A percentile compares a stretch with the other conserved stretches of the same genome.
These are phyloP conservation scores for Rhodotorula sp. DNA, from an alignment of 1,284 basidiomycete genomes.

Conservation along the genomic window DNA sequence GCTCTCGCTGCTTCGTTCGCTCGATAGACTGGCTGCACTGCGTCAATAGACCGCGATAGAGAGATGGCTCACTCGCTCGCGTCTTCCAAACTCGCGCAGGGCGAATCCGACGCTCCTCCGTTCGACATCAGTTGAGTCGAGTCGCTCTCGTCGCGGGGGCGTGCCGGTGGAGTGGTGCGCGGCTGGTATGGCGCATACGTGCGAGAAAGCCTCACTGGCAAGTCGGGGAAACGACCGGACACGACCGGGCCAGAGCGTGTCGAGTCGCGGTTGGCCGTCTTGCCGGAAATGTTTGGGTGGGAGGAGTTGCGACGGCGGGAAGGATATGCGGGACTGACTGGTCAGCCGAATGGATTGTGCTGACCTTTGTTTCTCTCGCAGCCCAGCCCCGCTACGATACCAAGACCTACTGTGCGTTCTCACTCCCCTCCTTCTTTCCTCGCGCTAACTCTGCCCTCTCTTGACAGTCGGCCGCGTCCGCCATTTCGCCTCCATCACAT, in stretches of 20 bases:
- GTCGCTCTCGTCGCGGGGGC: neutral
- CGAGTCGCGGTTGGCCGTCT: no score
- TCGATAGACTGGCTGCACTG: no score
- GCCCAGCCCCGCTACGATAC: conserved; percentile 37
- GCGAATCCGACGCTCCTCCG: neutral
- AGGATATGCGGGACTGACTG: neutral
- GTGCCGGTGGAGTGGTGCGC: neutral
- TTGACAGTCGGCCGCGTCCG: conserved; percentile 51
- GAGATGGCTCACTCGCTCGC: neutral
- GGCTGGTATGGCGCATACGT: neutral
- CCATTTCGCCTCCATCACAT: conserved; percentile 57
- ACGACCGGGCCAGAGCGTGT: no score
- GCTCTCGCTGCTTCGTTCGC: neutral
- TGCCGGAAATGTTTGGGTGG: no score
- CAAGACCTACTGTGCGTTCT: conserved; percentile 36
- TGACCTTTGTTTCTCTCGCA: neutral
- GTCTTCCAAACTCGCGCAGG: neutral
- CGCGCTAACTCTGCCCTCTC: neutral
- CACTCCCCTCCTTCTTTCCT: neutral
- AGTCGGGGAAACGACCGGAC: no score
- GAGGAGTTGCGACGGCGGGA: no score
- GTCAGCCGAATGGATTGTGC: no score
- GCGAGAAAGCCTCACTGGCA: no score
- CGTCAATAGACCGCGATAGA: neutral
- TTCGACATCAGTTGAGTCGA: neutral